Conservation (phyloP, 2,329 filamentous ascomycete genomes). For the Rachicladosporium sp. region DNA sequence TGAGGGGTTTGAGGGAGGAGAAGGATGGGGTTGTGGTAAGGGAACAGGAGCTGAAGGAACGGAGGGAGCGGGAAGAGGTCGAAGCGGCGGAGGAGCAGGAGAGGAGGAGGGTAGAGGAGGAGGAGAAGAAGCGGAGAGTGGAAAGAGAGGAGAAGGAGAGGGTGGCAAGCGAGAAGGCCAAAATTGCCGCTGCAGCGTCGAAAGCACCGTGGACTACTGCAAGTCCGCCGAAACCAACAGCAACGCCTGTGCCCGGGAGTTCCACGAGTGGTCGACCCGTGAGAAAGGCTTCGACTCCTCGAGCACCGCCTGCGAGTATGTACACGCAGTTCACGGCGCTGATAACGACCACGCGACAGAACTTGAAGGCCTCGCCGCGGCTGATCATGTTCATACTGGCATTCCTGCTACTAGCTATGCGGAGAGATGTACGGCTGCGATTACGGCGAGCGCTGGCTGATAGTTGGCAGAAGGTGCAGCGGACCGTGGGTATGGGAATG, state of each 20-base stretch:
- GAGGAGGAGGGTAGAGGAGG: constrained; percentile 9
- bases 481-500: constrained; percentile 88
- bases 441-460: constrained; percentile 55
- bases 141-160: constrained; percentile 22
- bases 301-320: constrained; percentile 9
- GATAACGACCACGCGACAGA: not conserved
- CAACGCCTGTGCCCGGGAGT: constrained; percentile 31
- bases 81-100: constrained; percentile 17
- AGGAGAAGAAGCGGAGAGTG: constrained; percentile 6
- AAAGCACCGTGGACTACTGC: constrained; percentile 3
- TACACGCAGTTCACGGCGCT: constrained; percentile 7
- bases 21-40: constrained; percentile 53
- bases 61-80: constrained; percentile 37
- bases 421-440: constrained; percentile 62
- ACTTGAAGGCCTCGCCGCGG: constrained; percentile 25
- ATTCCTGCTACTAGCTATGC: constrained; percentile 62
- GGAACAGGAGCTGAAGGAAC: constrained; percentile 47
- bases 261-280: too few relatives aligned
- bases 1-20: constrained; percentile 37
- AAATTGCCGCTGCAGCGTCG: constrained; percentile 8
- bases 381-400: constrained; percentile 70
- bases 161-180: constrained; percentile 14
- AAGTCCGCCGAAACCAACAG: constrained; percentile 3
- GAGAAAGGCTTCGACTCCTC: constrained; percentile 7
- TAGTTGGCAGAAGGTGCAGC: constrained; percentile 68